Base-by-base conservation (phyloP, 805 yeast genomes). In the Saturnispora ahearnii region DNA sequence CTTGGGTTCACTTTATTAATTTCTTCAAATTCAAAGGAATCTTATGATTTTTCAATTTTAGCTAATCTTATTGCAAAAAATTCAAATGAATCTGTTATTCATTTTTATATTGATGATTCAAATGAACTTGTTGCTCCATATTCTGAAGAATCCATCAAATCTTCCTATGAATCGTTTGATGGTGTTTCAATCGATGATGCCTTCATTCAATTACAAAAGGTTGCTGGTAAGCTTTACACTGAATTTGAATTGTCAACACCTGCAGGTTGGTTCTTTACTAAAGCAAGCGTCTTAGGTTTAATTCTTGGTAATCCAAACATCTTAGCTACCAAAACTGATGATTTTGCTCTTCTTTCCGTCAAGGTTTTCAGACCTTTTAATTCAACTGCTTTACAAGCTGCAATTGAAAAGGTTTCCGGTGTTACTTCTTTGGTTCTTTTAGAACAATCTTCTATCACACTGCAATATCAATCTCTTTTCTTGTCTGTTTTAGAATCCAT, bases 331-430 rank as follows among this genome's bases (percentile, higher is more conserved):
- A 53, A 40, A 51, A 50, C 41, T 21, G 36, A 43, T 5, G 47
- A 44, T n/a, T 53, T 55, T 41, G 76, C 81, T 40, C 62, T 84
- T 31, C 65, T 85, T 42, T 67, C 78, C 8, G 71, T 87, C 43
- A 78, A 83, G 38, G 77, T 78, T 31, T 84, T 84, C 70, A 78
- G 87, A 59, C 96, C 96, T 3, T 85, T 89, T 70, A 68, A 74
- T 52, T 70, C 81, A 45, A 62, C 69, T n/a, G 63, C 70, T 13
- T 68, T 87, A 29, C 67, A 78, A 45, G 56, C 63, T 85, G 74
- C 46, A 6, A 22, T 51, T 11, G 9, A 9, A 10, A 38, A 45
- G 13, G 22, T 45, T 28, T 15, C 49, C 3, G 42, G 45, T 28
- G 50, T 50, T 34, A 13, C 36, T 1, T 29, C 54, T 10, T 69